These are phyloP conservation scores for Silybum marianum DNA, from an alignment of 129 eudicot species.

Conservation along the genomic window DNA sequence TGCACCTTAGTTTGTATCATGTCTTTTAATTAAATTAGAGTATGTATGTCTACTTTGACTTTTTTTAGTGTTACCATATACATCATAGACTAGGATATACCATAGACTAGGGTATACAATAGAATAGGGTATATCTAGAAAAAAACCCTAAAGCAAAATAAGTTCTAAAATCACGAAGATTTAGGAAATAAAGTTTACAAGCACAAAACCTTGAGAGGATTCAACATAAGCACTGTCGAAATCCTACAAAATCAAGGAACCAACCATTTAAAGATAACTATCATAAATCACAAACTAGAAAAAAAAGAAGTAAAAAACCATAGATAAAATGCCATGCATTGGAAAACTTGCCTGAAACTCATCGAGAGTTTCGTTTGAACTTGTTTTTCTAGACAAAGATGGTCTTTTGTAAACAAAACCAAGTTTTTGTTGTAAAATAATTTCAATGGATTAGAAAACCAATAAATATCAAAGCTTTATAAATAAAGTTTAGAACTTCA, in stretches of 20 bases:
- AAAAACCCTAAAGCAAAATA: no score
- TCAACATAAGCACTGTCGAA: slow-evolving; percentile 11
- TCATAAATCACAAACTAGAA: background rate
- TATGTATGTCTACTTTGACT: no score
- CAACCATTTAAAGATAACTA: background rate
- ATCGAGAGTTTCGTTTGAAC: slow-evolving; percentile 22
- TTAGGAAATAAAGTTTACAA: background rate
- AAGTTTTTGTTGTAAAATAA: no score
- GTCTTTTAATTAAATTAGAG: no score
- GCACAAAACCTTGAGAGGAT: slow-evolving; percentile 51
- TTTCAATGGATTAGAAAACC: no score
- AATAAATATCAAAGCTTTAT: no score
- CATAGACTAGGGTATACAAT: no score
- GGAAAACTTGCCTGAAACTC: slow-evolving; percentile 43
- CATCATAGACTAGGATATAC: no score
- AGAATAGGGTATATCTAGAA: no score
- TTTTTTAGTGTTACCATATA: no score
- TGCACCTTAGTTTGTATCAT: no score
- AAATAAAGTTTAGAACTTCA: no score
- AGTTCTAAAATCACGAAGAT: background rate
- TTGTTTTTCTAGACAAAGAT: slow-evolving; percentile 16
- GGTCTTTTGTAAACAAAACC: slow-evolving; percentile 31
- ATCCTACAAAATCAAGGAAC: slow-evolving; percentile 41
- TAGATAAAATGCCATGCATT: background rate
- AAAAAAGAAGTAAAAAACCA: background rate